Evolutionary conservation across 2,329 filamentous ascomycete species (phyloP).

Genomic region (Stagonosporopsis chrysanthemi): DNA sequence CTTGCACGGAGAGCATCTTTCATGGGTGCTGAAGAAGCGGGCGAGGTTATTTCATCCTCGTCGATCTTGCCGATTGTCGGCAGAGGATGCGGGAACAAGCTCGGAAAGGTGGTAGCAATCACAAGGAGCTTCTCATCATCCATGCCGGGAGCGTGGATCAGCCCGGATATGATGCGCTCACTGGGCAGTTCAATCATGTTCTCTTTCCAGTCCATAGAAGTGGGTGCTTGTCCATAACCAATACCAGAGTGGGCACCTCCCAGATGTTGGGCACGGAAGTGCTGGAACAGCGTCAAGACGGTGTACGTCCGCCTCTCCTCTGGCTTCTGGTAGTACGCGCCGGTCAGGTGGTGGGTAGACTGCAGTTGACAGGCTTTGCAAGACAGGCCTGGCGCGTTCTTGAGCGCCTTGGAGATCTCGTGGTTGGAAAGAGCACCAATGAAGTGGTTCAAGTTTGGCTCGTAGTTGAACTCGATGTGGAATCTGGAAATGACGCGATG

Average conservation of each 20-base stretch:
- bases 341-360: conserved; percentile 36
- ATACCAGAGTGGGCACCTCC: conserved; percentile 29
- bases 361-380: conserved; percentile 53
- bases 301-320: conserved; percentile 52
- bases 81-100: conserved; percentile 52
- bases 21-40: conserved; percentile 41
- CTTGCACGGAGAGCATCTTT: conserved; percentile 33
- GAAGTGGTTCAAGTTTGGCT: conserved; percentile 65
- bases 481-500: conserved; percentile 68
- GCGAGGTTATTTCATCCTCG: conserved; percentile 34
- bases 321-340: conserved; percentile 46
- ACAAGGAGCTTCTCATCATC: conserved; percentile 63
- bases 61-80: conserved; percentile 52
- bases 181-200: conserved; percentile 69
- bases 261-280: conserved; percentile 66
- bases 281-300: conserved; percentile 64
- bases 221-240: conserved; percentile 32
- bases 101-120: conserved; percentile 60
- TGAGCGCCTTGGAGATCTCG: conserved; percentile 52
- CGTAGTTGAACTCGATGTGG: conserved; percentile 63
- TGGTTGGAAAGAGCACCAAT: conserved; percentile 54
- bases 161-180: conserved; percentile 55
- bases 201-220: conserved; percentile 62
- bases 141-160: conserved; percentile 63
- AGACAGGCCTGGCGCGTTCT: conserved; percentile 53